phyloP scores from a whole-genome alignment of 129 eudicot species.

The Cynara cardunculus region DNA sequence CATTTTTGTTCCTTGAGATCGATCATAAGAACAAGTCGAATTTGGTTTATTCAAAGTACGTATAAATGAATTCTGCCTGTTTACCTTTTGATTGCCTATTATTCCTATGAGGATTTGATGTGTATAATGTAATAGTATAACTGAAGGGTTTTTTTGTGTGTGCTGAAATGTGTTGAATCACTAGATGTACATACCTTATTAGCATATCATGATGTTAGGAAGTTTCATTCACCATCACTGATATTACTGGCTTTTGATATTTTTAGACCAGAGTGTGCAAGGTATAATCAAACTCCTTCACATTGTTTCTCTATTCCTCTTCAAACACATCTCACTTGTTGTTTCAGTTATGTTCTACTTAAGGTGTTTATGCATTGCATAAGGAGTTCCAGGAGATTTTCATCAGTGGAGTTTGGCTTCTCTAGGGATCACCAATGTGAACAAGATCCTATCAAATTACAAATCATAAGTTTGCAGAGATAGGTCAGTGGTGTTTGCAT shows the following conservation, averaged over 20 bases:
- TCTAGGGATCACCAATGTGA: conserved; percentile 13
- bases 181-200: background rate
- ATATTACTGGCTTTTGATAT: background rate
- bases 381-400: background rate
- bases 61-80: background rate
- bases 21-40: background rate
- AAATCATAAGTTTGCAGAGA: conserved; percentile 16
- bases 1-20: background rate
- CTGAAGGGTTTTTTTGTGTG: background rate
- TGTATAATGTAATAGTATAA: background rate
- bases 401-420: background rate
- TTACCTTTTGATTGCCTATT: background rate
- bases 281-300: background rate
- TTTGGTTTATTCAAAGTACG: background rate
- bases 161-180: background rate
- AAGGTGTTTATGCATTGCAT: background rate
- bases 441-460: conserved; percentile 2
- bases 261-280: background rate
- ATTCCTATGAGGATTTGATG: background rate
- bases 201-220: background rate
- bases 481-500: conserved; percentile 24
- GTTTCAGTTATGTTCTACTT: background rate
- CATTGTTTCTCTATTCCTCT: no score
- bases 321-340: background rate
- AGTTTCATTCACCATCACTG: background rate